Evolutionary conservation across 2,329 filamentous ascomycete genomes (phyloP).

Genomic region (Fusarium sulawesiense): DNA sequence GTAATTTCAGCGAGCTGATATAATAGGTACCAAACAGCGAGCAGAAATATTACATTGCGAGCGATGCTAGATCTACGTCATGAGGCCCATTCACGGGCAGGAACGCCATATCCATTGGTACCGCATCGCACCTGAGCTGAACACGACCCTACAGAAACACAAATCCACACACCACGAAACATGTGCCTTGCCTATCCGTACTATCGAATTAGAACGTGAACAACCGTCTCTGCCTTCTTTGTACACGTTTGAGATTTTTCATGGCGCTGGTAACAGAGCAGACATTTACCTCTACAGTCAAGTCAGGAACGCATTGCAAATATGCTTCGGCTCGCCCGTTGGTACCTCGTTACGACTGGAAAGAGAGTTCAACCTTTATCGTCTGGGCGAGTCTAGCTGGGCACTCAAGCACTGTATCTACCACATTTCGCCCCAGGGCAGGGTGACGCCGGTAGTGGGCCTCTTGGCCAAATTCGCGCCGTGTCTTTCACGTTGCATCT

Average conservation of each 20-base stretch:
- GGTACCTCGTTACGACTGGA: constrained; percentile 16
- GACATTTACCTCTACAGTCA: constrained; percentile 5
- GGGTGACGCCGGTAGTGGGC: constrained; percentile 38
- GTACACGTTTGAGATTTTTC: neutral
- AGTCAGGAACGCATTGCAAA: constrained; percentile 29
- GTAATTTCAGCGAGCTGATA: neutral
- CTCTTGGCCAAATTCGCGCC: constrained; percentile 39
- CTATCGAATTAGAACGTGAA: constrained; percentile 1
- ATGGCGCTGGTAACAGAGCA: neutral
- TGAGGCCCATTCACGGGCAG: constrained; percentile 23
- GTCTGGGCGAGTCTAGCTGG: constrained; percentile 22
- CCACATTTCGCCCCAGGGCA: constrained; percentile 33
- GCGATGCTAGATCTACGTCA: constrained; percentile 32
- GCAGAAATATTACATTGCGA: neutral
- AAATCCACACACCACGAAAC: constrained; percentile 24
- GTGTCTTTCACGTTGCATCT: constrained; percentile 30
- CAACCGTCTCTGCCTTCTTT: neutral
- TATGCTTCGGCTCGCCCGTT: constrained; percentile 21
- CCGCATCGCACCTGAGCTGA: neutral
- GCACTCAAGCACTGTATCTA: neutral
- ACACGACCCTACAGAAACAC: constrained; percentile 33
- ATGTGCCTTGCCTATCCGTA: neutral
- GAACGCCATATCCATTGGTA: constrained; percentile 6
- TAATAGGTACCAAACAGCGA: neutral
- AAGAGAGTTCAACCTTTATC: constrained; percentile 36